Evolutionary conservation across 75 land plant genomes (phyloP).

Genomic region (Sequoia sempervirens): DNA sequence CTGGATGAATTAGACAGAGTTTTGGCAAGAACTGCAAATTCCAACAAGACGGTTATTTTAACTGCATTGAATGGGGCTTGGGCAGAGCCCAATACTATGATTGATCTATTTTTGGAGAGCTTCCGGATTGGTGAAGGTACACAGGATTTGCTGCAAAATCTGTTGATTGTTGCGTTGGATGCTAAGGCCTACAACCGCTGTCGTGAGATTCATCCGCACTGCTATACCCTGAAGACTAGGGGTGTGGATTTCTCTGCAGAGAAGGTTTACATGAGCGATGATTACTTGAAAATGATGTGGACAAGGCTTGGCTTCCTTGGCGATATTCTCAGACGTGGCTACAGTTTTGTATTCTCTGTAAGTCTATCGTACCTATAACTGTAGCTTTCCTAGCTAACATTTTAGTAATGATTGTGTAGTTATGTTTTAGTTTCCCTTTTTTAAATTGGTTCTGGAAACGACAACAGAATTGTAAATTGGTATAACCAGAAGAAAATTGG

Average conservation of each 20-base stretch:
- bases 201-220: slow-evolving; percentile 8
- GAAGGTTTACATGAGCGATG: slow-evolving; percentile 26
- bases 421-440: not conserved
- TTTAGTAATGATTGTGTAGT: not conserved
- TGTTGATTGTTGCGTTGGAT: slow-evolving; percentile 36
- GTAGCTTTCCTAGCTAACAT: not conserved
- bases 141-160: slow-evolving; percentile 24
- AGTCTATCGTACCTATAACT: not conserved
- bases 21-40: slow-evolving; percentile 16
- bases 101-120: slow-evolving; percentile 47
- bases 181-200: slow-evolving; percentile 11
- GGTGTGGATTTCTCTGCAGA: slow-evolving; percentile 15
- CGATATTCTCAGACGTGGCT: slow-evolving; percentile 12
- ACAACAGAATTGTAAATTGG: not conserved
- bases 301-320: slow-evolving; percentile 41
- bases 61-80: slow-evolving; percentile 45
- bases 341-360: slow-evolving; percentile 16
- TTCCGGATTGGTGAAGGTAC: slow-evolving; percentile 31
- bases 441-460: not conserved
- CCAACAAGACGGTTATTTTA: slow-evolving; percentile 37
- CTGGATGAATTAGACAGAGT: slow-evolving; percentile 3
- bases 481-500: not conserved
- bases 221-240: slow-evolving; percentile 7
- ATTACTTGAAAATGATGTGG: slow-evolving; percentile 91
- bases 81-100: slow-evolving; percentile 34